Evolutionary conservation across 305 asterid species (phyloP), one percentile per base, ranked within the genome.

Genomic region (Solanum hybrid): DNA sequence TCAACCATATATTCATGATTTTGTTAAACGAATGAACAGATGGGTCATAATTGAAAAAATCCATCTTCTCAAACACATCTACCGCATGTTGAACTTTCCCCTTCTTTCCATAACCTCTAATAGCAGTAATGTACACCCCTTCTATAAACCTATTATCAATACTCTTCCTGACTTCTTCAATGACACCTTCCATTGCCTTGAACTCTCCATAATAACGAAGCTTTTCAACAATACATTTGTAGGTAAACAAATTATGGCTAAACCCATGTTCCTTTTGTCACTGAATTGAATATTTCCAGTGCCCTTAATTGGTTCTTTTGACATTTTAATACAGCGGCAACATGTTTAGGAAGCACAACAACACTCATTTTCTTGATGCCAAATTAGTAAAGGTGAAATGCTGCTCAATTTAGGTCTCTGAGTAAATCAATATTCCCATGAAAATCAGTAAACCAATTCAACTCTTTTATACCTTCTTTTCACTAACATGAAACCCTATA

Each of bases 21-120:
- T 92, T 95, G 86, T 97, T 97, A 91, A 95, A 94, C 8, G 99
- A 95, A 66, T 78, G 91, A 56, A 96, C 93, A 1, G 98, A 94
- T 0, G 98, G 97, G 75, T 94, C 95, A 88, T 98, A 97, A 22
- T 93, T 90, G 92, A 94, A 97, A 88, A 97, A 96, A 85, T 96
- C 98, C 99, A 96, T 95, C 91, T 97, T 94, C 89, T 97, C 99
- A 80, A 97, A 97, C 93, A 96, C 95, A 92, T 95, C 86, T 71
- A 94, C 98, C 1, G 99, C 98, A 80, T 94, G 96, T 91, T 96
- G 97, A 92, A 96, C 89, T 92, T 90, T 96, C 86, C 92, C 93
- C 87, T 91, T 95, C 94, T 92, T 94, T 12, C 98, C 99, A 91
- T 97, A 97, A 90, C 91, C 94, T 88, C 94, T 95, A 93, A 97